phyloP scores from a whole-genome alignment of 192 early-diverging fungal genomes.

The Backusella luteola region DNA sequence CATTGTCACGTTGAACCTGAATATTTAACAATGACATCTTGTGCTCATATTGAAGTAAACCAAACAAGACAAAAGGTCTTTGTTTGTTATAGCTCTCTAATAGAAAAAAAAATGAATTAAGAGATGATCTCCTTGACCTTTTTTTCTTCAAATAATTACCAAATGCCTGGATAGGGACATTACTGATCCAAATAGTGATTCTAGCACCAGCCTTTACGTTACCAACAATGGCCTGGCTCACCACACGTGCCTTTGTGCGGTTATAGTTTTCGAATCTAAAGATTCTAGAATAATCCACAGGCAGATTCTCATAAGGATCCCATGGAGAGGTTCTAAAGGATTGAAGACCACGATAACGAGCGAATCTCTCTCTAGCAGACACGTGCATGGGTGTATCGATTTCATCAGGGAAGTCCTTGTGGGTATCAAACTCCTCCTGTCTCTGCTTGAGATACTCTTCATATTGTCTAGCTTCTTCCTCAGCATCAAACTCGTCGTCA shows the following conservation, averaged over 20 bases:
- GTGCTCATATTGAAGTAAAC: constrained; percentile 80
- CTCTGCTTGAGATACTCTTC: constrained; percentile 64
- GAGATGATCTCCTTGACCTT: not conserved
- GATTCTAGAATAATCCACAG: constrained; percentile 92
- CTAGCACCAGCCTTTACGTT: constrained; percentile 59
- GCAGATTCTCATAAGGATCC: constrained; percentile 98
- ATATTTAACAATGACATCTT: constrained; percentile 90
- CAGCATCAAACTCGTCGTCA: constrained; percentile 36
- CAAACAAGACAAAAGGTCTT: constrained; percentile 56
- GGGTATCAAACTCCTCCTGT: constrained; percentile 63
- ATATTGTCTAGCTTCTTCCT: constrained; percentile 46
- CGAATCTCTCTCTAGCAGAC: constrained; percentile 83
- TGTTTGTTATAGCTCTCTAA: constrained; percentile 48
- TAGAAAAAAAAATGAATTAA: not conserved
- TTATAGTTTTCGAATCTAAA: constrained; percentile 94
- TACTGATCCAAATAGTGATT: constrained; percentile 71
- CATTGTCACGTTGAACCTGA: constrained; percentile 66
- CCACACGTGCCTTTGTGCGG: constrained; percentile 75
- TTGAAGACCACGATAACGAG: constrained; percentile 93
- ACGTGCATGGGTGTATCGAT: constrained; percentile 90
- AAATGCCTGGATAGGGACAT: constrained; percentile 62
- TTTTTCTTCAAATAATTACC: constrained; percentile 18
- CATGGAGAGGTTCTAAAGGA: constrained; percentile 94
- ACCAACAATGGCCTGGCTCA: constrained; percentile 51
- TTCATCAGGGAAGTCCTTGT: constrained; percentile 94